A percentile compares a stretch with the other conserved stretches of the same genome.
phyloP scores from a whole-genome alignment of 306 rosid genomes.

The Casuarina glauca region DNA sequence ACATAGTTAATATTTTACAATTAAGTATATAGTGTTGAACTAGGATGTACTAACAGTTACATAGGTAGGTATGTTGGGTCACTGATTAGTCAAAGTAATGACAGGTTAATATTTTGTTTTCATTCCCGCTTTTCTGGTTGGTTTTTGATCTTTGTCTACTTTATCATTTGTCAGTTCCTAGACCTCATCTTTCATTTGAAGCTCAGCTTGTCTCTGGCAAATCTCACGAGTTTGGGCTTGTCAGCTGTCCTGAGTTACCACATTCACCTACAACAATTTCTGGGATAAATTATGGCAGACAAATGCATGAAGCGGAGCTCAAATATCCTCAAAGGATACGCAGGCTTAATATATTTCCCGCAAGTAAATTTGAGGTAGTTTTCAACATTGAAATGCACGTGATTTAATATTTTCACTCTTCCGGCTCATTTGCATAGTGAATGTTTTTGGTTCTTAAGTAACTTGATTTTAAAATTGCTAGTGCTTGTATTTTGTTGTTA shows the following conservation, averaged over 20 bases:
- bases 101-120: conserved; percentile 1
- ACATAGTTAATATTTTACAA: background rate
- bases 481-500: background rate
- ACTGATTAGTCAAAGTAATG: conserved; percentile 1
- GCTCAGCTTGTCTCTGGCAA: conserved; percentile 93
- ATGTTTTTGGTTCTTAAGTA: background rate
- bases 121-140: background rate
- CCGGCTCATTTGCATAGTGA: background rate
- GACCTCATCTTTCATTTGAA: conserved; percentile 97
- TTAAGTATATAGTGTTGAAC: background rate
- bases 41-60: background rate
- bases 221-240: conserved; percentile 75
- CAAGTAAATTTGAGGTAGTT: conserved; percentile 79
- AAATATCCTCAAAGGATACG: conserved; percentile 87
- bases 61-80: background rate
- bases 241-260: conserved; percentile 77
- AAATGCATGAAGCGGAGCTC: conserved; percentile 88
- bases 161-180: conserved; percentile 67
- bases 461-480: background rate
- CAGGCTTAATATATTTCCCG: conserved; percentile 81
- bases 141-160: conserved; percentile 28
- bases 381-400: background rate
- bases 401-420: background rate
- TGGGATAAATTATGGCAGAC: conserved; percentile 63
- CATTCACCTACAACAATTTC: conserved; percentile 54